phyloP scores from a whole-genome alignment of 164 flowering plant species.

The Vitis labrusca region DNA sequence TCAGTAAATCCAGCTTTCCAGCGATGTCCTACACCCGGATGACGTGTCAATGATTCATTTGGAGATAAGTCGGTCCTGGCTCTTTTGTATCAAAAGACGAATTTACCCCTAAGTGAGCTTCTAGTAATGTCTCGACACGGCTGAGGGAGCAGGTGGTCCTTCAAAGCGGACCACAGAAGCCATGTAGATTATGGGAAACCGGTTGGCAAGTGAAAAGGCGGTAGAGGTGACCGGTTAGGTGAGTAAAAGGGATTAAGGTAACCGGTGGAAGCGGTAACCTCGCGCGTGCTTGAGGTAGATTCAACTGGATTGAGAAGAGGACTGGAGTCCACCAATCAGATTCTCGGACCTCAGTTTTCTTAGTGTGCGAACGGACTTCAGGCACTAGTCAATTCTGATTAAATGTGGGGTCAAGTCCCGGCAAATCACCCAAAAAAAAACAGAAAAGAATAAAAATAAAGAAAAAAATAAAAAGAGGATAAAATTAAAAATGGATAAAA shows the following conservation, averaged over 20 bases:
- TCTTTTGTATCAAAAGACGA: background rate
- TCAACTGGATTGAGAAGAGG: slow-evolving; percentile 23
- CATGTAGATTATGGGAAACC: slow-evolving; percentile 9
- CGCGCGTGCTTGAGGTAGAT: slow-evolving; percentile 8
- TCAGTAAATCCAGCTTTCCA: background rate
- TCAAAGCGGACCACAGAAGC: background rate
- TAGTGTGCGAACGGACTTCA: slow-evolving; percentile 35
- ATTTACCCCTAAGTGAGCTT: background rate
- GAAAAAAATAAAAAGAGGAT: background rate
- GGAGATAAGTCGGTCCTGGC: background rate
- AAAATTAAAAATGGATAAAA: background rate
- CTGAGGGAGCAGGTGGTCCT: background rate
- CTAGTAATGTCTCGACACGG: background rate
- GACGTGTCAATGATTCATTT: background rate
- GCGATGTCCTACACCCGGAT: background rate
- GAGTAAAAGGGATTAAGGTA: slow-evolving; percentile 1
- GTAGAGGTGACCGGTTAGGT: slow-evolving; percentile 23
- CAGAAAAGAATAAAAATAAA: slow-evolving; percentile 14
- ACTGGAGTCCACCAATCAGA: slow-evolving; percentile 40
- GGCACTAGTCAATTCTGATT: slow-evolving; percentile 27
- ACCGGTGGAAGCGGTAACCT: slow-evolving; percentile 24
- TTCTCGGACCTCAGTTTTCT: background rate
- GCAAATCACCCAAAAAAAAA: slow-evolving; percentile 29
- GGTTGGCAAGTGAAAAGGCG: slow-evolving; percentile 22
- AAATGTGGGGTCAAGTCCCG: slow-evolving; percentile 41